phyloP scores from a whole-genome alignment of 768 basidiomycete genomes.

The Leccinum variicolor region DNA sequence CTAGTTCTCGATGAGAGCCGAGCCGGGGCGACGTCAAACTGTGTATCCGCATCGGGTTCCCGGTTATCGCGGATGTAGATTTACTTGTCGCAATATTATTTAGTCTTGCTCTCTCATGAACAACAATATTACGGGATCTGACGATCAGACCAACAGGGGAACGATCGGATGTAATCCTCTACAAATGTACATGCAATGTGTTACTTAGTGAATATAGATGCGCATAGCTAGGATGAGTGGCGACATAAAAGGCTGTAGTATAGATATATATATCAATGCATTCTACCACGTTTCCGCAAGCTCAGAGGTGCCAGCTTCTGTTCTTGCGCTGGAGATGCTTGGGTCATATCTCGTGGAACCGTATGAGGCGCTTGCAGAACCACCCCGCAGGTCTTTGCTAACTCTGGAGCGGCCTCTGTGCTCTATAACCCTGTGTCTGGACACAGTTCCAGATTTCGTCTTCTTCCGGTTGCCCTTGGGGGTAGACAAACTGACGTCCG shows the following conservation, averaged over 20 bases:
- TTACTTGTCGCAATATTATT: background rate
- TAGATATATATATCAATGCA: background rate
- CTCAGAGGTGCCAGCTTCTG: conserved; percentile 7
- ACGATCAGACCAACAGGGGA: background rate
- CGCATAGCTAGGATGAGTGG: background rate
- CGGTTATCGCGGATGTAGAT: background rate
- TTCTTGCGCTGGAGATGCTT: conserved; percentile 5
- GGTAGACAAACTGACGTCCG: conserved; percentile 27
- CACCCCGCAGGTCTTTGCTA: conserved; percentile 40
- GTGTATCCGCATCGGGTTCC: background rate
- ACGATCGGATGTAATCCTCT: background rate
- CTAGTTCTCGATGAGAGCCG: conserved; percentile 54
- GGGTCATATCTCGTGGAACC: conserved; percentile 9
- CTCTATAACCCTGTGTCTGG: conserved; percentile 16
- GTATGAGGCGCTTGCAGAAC: conserved; percentile 24
- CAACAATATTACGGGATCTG: background rate
- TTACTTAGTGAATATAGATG: conserved; percentile 17
- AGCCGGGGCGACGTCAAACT: background rate
- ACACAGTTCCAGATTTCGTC: background rate
- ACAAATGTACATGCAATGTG: background rate
- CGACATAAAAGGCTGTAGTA: background rate
- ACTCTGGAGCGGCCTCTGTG: conserved; percentile 28
- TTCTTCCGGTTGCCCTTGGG: conserved; percentile 11
- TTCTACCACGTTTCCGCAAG: background rate
- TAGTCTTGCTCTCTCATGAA: background rate